Percentiles rank a stretch among this genome's conserved stretches.
These are phyloP conservation scores for Chalciporus piperatus DNA, from an alignment of 768 basidiomycete genomes.

Conservation along the genomic window DNA sequence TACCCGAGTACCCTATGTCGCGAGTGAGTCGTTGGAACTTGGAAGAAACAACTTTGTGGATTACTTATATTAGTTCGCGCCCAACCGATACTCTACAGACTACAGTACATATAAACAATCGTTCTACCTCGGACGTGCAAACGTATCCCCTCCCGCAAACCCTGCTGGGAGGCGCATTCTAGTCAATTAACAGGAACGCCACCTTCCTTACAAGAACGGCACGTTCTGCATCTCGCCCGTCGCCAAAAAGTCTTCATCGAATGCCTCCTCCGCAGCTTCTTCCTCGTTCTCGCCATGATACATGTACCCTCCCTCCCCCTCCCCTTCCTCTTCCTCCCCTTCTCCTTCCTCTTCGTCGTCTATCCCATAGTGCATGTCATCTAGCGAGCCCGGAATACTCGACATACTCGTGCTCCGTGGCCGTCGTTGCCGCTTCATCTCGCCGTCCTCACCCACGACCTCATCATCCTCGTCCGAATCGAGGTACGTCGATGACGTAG, in stretches of 20 bases:
- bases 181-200: too few species aligned
- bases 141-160: not conserved
- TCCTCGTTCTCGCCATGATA: conserved; percentile 48
- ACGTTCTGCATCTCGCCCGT: conserved; percentile 83
- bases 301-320: conserved; percentile 32
- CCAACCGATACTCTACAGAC: not conserved
- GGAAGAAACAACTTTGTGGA: too few species aligned
- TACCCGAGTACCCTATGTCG: too few species aligned
- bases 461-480: conserved; percentile 50
- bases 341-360: conserved; percentile 48
- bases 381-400: conserved; percentile 85
- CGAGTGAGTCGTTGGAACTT: too few species aligned
- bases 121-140: not conserved
- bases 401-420: conserved; percentile 62
- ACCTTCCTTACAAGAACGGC: conserved; percentile 49
- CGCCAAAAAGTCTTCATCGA: conserved; percentile 77
- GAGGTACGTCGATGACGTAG: conserved; percentile 45
- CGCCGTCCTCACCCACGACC: conserved; percentile 33
- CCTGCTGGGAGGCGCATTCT: too few species aligned
- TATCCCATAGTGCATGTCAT: conserved; percentile 55
- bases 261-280: conserved; percentile 67
- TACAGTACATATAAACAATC: not conserved
- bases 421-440: conserved; percentile 38
- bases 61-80: not conserved
- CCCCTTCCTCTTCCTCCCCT: conserved; percentile 26